phyloP scores from a whole-genome alignment of 1,284 basidiomycete species.

The Leccinum brunneo-olivaceum region DNA sequence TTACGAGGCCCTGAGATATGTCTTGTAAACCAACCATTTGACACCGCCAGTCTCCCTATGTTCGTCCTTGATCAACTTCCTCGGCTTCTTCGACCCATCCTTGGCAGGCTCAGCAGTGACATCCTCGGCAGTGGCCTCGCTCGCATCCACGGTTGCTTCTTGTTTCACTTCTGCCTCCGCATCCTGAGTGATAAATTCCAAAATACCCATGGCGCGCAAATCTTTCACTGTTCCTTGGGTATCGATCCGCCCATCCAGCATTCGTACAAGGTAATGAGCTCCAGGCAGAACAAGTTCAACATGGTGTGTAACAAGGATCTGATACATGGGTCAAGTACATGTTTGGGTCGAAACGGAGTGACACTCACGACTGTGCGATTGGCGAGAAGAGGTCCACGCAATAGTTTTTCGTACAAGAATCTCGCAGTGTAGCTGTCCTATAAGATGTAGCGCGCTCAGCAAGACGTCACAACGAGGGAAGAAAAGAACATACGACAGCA shows the following conservation, averaged over 20 bases:
- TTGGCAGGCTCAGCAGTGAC: conserved; percentile 9
- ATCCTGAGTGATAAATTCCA: conserved; percentile 41
- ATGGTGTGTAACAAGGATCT: conserved; percentile 62
- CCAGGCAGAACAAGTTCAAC: conserved; percentile 56
- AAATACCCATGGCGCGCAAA: conserved; percentile 39
- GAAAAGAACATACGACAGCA: conserved; percentile 36
- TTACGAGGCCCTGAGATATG: conserved; percentile 54
- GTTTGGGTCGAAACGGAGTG: neutral
- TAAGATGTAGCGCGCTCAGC: neutral
- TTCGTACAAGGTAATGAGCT: conserved; percentile 50
- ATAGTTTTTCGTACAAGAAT: conserved; percentile 46
- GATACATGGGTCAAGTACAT: neutral
- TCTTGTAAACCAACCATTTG: conserved; percentile 58
- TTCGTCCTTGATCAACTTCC: conserved; percentile 52
- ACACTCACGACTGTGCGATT: conserved; percentile 52
- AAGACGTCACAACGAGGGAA: neutral
- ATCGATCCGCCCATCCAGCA: conserved; percentile 58
- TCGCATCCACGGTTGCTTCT: conserved; percentile 13
- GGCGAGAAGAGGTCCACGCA: conserved; percentile 49
- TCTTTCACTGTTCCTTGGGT: conserved; percentile 49
- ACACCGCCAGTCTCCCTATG: conserved; percentile 56
- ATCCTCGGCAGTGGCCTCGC: conserved; percentile 17
- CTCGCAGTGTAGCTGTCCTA: conserved; percentile 59
- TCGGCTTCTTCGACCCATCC: conserved; percentile 34
- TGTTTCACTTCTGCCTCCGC: conserved; percentile 20